phyloP scores from a whole-genome alignment of 306 rosid species.

The Corylus heterophylla region DNA sequence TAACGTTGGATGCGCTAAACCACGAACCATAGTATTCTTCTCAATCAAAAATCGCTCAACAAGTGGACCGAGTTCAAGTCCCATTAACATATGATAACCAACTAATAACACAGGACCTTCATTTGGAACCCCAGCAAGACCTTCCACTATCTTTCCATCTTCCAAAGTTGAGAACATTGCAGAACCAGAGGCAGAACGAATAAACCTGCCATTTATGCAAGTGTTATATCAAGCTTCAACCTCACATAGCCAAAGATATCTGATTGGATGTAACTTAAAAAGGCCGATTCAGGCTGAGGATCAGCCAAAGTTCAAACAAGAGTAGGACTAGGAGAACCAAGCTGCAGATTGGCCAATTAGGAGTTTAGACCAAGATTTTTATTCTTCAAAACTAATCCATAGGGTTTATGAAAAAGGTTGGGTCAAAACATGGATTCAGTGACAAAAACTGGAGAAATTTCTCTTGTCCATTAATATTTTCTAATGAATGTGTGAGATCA shows the following conservation, averaged over 20 bases:
- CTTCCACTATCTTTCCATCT: constrained; percentile 80
- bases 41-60: constrained; percentile 58
- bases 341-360: neutral
- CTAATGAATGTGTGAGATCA: neutral
- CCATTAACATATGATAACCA: constrained; percentile 84
- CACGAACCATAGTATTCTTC: constrained; percentile 65
- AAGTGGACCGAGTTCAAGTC: constrained; percentile 59
- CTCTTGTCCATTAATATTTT: neutral
- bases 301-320: neutral
- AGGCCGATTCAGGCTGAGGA: neutral
- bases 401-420: neutral
- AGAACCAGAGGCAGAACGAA: constrained; percentile 61
- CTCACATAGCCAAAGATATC: neutral
- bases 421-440: neutral
- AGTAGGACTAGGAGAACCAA: neutral
- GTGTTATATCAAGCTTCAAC: constrained; percentile 21
- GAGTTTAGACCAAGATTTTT: neutral
- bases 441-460: neutral
- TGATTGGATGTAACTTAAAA: constrained; percentile 11
- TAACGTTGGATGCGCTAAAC: constrained; percentile 75
- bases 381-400: neutral
- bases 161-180: constrained; percentile 76
- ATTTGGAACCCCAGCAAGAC: constrained; percentile 84
- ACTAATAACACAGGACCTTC: constrained; percentile 89
- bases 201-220: constrained; percentile 43